phyloP scores from a whole-genome alignment of 768 basidiomycete species.

The Russula brevipes region DNA sequence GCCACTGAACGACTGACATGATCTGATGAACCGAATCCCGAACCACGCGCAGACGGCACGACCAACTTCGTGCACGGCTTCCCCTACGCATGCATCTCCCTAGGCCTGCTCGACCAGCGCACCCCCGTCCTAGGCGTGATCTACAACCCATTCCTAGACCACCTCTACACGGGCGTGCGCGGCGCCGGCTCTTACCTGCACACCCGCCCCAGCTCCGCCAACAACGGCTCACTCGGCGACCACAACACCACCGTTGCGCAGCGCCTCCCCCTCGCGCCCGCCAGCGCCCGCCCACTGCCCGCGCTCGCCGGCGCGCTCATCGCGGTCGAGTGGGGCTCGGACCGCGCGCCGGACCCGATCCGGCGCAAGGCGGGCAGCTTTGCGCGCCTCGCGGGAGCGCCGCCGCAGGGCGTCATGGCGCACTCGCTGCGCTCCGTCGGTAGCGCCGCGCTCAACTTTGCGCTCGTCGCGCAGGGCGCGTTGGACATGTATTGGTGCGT shows the following conservation, averaged over 20 bases:
- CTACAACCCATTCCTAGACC: no score
- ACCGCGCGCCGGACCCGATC: no score
- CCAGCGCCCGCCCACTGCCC: conserved; percentile 50
- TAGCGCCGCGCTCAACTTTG: conserved; percentile 41
- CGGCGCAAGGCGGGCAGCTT: no score
- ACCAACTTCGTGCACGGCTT: conserved; percentile 85
- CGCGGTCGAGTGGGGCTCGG: conserved; percentile 77
- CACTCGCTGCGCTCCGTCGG: conserved; percentile 82
- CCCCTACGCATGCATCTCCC: conserved; percentile 83
- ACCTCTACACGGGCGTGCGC: no score
- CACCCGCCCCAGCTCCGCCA: no score
- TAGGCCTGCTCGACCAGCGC: conserved; percentile 80
- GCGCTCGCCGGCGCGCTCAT: conserved; percentile 69
- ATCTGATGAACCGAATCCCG: background rate
- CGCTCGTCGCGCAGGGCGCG: conserved; percentile 52
- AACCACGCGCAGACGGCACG: conserved; percentile 62
- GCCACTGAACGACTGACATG: no score
- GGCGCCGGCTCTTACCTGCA: no score
- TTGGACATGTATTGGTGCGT: conserved; percentile 84
- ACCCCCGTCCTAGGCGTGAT: conserved; percentile 13
- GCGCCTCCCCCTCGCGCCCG: no score
- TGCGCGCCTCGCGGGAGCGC: conserved; percentile 17
- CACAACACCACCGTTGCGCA: no score
- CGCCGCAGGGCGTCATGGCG: conserved; percentile 64
- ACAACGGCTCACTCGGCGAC: no score